Conservation (phyloP, 2,329 filamentous ascomycete genomes). For the Arthrobotrys entomopaga region DNA sequence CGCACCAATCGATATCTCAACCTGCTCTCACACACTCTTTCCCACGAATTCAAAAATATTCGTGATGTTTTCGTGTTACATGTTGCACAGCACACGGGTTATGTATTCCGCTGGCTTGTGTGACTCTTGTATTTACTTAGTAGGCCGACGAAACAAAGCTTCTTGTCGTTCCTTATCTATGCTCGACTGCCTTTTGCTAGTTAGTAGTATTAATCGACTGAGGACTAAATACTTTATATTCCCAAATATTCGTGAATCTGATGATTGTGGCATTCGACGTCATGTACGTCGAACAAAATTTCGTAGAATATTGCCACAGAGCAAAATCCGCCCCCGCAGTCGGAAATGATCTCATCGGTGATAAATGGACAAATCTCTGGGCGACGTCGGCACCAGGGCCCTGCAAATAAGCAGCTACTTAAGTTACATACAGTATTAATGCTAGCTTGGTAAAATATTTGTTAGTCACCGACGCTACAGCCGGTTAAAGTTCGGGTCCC, state of each 20-base stretch:
- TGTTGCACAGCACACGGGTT: no score
- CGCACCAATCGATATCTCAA: background rate
- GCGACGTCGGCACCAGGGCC: constrained; percentile 25
- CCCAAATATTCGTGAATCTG: background rate
- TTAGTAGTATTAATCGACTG: no score
- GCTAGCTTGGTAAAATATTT: background rate
- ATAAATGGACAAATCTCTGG: background rate
- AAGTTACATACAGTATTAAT: no score
- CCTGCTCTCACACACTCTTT: background rate
- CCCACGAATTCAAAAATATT: no score
- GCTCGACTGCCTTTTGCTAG: background rate
- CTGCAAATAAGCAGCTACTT: background rate
- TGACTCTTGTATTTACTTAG: background rate
- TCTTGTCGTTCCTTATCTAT: constrained; percentile 17
- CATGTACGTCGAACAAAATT: background rate
- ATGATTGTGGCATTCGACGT: no score
- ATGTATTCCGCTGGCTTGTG: no score
- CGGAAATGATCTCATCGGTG: constrained; percentile 10
- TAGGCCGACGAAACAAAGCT: constrained; percentile 32
- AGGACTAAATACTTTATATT: no score
- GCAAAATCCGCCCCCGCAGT: background rate
- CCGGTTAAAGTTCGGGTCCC: constrained; percentile 36
- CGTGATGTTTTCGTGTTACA: no score
- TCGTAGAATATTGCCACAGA: background rate
- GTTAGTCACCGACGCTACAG: constrained; percentile 15